Base-by-base conservation (phyloP, 805 yeast species). In the Yarrowia deformans region DNA sequence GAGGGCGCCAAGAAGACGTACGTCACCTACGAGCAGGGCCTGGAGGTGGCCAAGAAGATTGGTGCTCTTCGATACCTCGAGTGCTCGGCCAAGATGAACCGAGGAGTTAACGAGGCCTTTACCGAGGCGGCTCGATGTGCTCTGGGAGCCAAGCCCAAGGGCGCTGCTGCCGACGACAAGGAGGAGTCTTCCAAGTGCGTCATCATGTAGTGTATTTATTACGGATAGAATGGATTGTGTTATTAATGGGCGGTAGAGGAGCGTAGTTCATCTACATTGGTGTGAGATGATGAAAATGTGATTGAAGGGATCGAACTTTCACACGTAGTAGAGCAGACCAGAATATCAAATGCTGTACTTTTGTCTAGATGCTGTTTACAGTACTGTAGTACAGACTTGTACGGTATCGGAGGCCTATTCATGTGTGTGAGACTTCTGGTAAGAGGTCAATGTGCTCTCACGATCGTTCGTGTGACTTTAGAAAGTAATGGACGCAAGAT, bases 111-210 rank as follows among this genome's bases (percentile, higher is more conserved):
- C 76, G 99, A 95, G 81, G 98, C 98, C 10, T 95, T 95, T 78
- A 93, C 98, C 0, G 99, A 95, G 80, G 99, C 98, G 54, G 97
- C 98, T 8, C 88, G 99, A 78, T 93, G 97, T 76, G 98, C 98
- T 1, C 83, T 94, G 73, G 89, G 90, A 71, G 97, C 97, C 14
- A 91, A 87, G 76, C 90, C 97, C 64, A 91, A 88, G 80, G 94
- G 93, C 68, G 72, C 73, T 8, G 46, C 73, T 29, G 72, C 74
- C 48, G 79, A 79, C 55, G 80, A 77, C 40, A 77, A 76, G 58
- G 61, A 68, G 42, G 40, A 52, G 46, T 69, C 74, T 42, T 68
- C 70, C 54, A 70, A 70, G 69, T 75, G 78, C 55, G 70, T 73
- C 40, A 68, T 75, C 39, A 70, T 60, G 69, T 73, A 71, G 70